Evolutionary conservation across 129 eudicot species (phyloP).

Genomic region (Rutidosis leptorrhynchoides): DNA sequence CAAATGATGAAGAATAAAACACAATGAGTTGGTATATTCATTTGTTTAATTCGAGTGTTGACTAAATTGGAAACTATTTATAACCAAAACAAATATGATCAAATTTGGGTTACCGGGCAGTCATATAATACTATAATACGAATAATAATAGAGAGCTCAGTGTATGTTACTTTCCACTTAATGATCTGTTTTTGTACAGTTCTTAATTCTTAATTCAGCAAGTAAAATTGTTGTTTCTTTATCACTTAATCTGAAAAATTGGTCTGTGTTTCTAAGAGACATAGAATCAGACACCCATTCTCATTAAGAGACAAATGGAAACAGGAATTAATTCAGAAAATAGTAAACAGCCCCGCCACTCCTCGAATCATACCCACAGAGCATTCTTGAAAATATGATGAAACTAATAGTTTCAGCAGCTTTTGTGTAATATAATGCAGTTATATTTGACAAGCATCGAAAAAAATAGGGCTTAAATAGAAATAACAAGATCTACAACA

Average conservation of each 20-base stretch:
- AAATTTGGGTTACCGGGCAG: background rate
- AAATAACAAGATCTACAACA: conserved; percentile 28
- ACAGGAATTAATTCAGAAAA: no score
- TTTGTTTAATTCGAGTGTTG: conserved; percentile 2
- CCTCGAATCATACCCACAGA: background rate
- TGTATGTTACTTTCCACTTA: no score
- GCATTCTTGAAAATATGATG: conserved; percentile 9
- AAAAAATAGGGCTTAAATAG: conserved; percentile 21
- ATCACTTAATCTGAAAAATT: no score
- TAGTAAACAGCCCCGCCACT: no score
- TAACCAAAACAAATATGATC: conserved; percentile 3
- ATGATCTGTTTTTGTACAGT: no score
- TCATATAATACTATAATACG: background rate
- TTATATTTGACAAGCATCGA: conserved; percentile 28
- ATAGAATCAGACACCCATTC: no score
- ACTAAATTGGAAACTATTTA: conserved; percentile 2
- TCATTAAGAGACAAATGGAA: no score
- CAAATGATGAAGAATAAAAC: background rate
- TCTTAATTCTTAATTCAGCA: no score
- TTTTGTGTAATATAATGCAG: conserved; percentile 14
- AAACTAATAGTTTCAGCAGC: conserved; percentile 9
- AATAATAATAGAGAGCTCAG: no score
- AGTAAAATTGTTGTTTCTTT: no score
- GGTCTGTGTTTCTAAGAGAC: no score
- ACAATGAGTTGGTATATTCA: background rate